Evolutionary conservation across 2,329 filamentous ascomycete genomes (phyloP).

Genomic region (Nigrospora oryzae): DNA sequence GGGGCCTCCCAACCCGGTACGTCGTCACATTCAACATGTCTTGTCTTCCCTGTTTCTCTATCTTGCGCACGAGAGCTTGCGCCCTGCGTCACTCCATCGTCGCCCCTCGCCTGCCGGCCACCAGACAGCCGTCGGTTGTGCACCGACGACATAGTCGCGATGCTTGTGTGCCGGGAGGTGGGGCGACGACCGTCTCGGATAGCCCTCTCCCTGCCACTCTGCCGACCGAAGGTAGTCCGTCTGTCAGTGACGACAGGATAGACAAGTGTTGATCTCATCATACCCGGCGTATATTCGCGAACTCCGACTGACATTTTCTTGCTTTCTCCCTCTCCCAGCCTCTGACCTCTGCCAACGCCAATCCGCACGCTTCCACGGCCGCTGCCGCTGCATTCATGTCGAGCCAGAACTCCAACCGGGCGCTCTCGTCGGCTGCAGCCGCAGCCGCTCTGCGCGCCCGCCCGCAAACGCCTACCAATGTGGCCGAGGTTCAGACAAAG

Average conservation of each 20-base stretch:
- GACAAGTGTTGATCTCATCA: neutral
- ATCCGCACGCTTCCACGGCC: conserved; percentile 68
- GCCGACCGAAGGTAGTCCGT: too few relatives aligned
- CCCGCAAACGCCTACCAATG: conserved; percentile 68
- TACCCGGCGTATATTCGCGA: conserved; percentile 5
- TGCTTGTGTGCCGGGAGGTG: neutral
- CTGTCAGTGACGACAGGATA: neutral
- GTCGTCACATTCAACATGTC: conserved; percentile 17
- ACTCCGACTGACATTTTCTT: conserved; percentile 8
- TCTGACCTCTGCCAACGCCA: conserved; percentile 54
- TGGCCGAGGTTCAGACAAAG: conserved; percentile 81
- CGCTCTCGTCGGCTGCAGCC: conserved; percentile 76
- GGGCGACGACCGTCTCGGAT: neutral
- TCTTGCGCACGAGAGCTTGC: neutral
- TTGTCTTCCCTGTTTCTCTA: conserved; percentile 4
- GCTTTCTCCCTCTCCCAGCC: conserved; percentile 35
- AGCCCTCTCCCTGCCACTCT: neutral
- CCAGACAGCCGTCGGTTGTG: neutral
- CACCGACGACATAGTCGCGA: neutral
- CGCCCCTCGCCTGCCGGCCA: neutral
- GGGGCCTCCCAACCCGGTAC: conserved; percentile 36
- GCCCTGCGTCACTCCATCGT: neutral
- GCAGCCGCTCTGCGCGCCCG: conserved; percentile 75
- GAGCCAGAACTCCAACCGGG: conserved; percentile 46
- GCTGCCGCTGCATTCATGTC: conserved; percentile 73